Percentiles rank a stretch among this genome's conserved stretches.
Conservation (phyloP, 208 protist species). For the Acanthamoeba healyi region DNA sequence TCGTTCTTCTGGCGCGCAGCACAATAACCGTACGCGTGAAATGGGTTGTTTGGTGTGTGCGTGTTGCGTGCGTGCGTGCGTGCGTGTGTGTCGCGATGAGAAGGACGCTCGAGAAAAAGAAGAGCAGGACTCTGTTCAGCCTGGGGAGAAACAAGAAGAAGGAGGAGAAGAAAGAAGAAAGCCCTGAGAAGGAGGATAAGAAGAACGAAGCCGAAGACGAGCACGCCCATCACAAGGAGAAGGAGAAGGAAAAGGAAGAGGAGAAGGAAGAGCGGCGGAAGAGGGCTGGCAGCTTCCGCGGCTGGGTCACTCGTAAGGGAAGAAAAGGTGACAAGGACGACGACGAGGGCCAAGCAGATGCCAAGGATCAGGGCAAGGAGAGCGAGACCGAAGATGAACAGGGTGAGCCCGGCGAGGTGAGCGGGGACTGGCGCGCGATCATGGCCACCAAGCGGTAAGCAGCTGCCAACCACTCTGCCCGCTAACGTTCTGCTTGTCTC, state of each 20-base stretch:
- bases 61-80: no score
- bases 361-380: constrained; percentile 15
- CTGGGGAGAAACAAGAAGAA: background rate
- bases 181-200: background rate
- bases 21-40: background rate
- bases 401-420: background rate
- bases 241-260: background rate
- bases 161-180: background rate
- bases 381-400: constrained; percentile 9
- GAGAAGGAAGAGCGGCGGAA: background rate
- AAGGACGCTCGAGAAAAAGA: constrained; percentile 1
- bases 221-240: background rate
- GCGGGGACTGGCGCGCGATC: constrained; percentile 8
- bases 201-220: background rate
- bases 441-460: constrained; percentile 23
- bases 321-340: constrained; percentile 23
- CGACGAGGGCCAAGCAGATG: background rate
- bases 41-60: no score
- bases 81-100: background rate
- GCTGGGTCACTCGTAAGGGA: constrained; percentile 37
- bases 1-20: background rate
- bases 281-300: constrained; percentile 10
- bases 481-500: background rate
- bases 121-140: constrained; percentile 3
- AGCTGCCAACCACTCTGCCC: background rate